phyloP scores from a whole-genome alignment of 805 yeast genomes.

The Ogataea glucozyma region DNA sequence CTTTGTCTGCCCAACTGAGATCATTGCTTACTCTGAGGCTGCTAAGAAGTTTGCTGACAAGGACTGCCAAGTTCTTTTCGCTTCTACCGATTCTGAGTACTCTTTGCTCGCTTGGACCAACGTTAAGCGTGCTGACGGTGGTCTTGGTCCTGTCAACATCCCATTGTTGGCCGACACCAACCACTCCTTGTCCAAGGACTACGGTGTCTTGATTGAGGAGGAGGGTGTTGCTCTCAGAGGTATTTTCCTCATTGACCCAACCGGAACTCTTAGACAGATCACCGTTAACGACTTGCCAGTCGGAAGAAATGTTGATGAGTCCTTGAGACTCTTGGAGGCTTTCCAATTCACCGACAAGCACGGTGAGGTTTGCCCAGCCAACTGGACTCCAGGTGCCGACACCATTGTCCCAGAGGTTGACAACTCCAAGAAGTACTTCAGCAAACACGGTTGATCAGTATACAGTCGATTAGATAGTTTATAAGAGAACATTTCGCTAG shows the following conservation, averaged over 20 bases:
- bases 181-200: slow-evolving; percentile 92
- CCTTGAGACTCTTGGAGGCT: slow-evolving; percentile 95
- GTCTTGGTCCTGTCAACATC: slow-evolving; percentile 91
- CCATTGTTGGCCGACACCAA: slow-evolving; percentile 96
- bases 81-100: slow-evolving; percentile 98
- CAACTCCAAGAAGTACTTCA: slow-evolving; percentile 79
- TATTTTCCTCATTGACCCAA: slow-evolving; percentile 95
- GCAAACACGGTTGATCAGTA: slow-evolving; percentile 39
- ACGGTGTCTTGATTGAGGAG: slow-evolving; percentile 96
- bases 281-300: slow-evolving; percentile 99
- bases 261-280: slow-evolving; percentile 91
- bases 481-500: too few relatives aligned
- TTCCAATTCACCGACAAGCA: slow-evolving; percentile 99
- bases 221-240: slow-evolving; percentile 98
- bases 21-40: slow-evolving; percentile 97
- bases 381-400: slow-evolving; percentile 96
- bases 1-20: slow-evolving; percentile 99
- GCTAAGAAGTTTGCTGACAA: slow-evolving; percentile 83
- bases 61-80: slow-evolving; percentile 87
- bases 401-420: slow-evolving; percentile 84
- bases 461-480: not conserved
- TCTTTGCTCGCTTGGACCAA: slow-evolving; percentile 98
- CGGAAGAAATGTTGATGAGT: slow-evolving; percentile 98
- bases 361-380: slow-evolving; percentile 99
- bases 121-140: slow-evolving; percentile 95